Evolutionary conservation across 768 basidiomycete genomes (phyloP), one percentile per base, ranked within the genome.

Genomic region (Serpula lacrymans): DNA sequence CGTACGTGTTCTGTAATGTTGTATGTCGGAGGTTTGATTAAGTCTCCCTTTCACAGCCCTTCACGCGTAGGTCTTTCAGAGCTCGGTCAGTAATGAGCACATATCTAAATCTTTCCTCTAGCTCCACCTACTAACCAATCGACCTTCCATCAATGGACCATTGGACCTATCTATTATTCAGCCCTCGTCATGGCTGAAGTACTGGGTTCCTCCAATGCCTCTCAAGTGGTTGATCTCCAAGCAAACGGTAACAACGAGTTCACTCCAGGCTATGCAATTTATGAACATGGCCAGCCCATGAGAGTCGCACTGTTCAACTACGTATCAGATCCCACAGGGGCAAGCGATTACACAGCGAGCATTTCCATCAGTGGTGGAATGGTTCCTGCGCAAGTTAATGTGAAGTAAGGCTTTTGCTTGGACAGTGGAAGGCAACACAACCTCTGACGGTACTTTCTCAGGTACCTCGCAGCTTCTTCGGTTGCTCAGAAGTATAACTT

Each of bases 271-370:
- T 54, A 54, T 27, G 84, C 75, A 5, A 75, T 91, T 39, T 90
- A 89, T 54, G 85, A 91, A 57, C 72, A 82, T 42, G 78, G 77
- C 13, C 65, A 58, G 3, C 75, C 82, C 3, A 70, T 71, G 7
- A 74, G 82, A 30, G 69, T 87, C 1, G 81, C 77, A 6, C 53
- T 91, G 37, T 75, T 89, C 65, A 92, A 91, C 59, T 90, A 75
- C 52, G 69, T 87, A 30, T 69, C 72, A 20, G 86, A 88, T 51
- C 45, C 68, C 0, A 65, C 68, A 3, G 83, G 82, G 5, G 72
- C 67, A 0, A 77, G 68, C 49, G 68, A 75, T 34, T 75, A 77
- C 44, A 73, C 67, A 2, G 72, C 72, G 9, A 70, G 64, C 6
- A 64, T 89, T 32, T 62, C 71, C 5, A 51, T 78, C 20, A 71